Conservation (phyloP, 257 asterid genomes). For the Perilla frutescens region DNA sequence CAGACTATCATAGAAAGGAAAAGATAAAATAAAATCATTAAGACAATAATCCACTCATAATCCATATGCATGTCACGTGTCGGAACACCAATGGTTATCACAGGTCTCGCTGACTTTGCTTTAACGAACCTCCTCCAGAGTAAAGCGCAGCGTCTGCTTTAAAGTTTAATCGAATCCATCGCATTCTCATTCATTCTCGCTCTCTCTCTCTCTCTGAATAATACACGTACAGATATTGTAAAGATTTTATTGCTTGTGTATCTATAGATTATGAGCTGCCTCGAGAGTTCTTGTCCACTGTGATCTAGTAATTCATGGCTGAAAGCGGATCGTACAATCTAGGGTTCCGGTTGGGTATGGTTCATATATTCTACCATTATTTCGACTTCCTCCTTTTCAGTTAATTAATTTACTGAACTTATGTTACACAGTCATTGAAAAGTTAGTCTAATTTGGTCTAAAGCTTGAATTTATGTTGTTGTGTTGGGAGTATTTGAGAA, state of each 20-base stretch:
- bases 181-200: constrained; percentile 30
- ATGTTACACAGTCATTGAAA: not conserved
- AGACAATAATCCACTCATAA: not conserved
- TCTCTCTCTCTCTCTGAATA: constrained; percentile 19
- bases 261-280: constrained; percentile 24
- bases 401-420: constrained; percentile 10
- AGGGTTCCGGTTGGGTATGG: constrained; percentile 63
- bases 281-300: constrained; percentile 26
- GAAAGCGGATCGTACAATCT: constrained; percentile 61
- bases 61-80: constrained; percentile 26
- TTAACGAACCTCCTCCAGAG: constrained; percentile 39
- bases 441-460: constrained; percentile 7
- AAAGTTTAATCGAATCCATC: constrained; percentile 23
- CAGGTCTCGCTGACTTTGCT: constrained; percentile 36
- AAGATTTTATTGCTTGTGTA: not conserved
- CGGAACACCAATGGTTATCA: constrained; percentile 18
- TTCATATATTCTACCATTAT: constrained; percentile 9
- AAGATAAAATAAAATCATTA: not conserved
- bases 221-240: not conserved
- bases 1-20: no score
- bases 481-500: not conserved
- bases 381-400: not conserved
- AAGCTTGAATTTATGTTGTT: constrained; percentile 27
- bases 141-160: constrained; percentile 23
- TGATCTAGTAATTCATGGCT: constrained; percentile 54